Percentiles rank a stretch among this genome's conserved stretches.
Evolutionary conservation across 306 rosid species (phyloP).

Genomic region (Prunus persica): Prunus_persica_NCBIv2 NC_034013.1:4712001-4712500

Average conservation of each 20-base stretch:
- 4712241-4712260: background rate
- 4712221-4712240: conserved; percentile 1
- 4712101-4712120: conserved; percentile 24
- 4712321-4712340: background rate
- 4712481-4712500: background rate
- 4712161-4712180: conserved; percentile 1
- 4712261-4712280: background rate
- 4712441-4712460: background rate
- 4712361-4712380: background rate
- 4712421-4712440: background rate
- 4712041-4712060: conserved; percentile 77
- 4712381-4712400: background rate
- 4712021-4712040: conserved; percentile 82
- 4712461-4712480: background rate
- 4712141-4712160: no score
- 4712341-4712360: background rate
- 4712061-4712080: conserved; percentile 39
- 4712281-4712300: background rate
- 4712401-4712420: background rate
- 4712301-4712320: background rate
- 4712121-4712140: background rate
- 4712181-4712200: background rate
- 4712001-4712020: conserved; percentile 37
- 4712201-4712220: background rate
- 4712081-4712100: conserved; percentile 19